Evolutionary conservation across 345 rosid species (phyloP).

Genomic region (Populus alba): DNA sequence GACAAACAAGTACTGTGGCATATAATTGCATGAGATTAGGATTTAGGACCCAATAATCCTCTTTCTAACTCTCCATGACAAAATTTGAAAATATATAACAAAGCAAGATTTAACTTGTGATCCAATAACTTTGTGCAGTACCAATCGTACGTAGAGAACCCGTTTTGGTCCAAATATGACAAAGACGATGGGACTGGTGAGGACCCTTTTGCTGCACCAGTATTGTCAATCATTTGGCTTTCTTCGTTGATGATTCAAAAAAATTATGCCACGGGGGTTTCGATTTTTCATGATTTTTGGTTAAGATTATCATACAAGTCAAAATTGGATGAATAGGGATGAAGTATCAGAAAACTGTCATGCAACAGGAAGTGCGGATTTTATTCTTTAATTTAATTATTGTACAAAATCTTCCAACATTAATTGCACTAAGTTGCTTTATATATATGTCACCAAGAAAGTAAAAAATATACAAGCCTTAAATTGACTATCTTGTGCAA

Average conservation of each 20-base stretch:
- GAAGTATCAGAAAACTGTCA: too few species aligned
- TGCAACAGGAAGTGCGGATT: too few species aligned
- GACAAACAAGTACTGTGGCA: background rate
- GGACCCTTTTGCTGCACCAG: constrained; percentile 8
- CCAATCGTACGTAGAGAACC: background rate
- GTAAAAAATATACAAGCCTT: too few species aligned
- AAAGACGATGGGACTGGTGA: constrained; percentile 36
- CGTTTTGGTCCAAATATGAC: background rate
- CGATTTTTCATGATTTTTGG: background rate
- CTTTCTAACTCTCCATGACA: background rate
- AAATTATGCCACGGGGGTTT: background rate
- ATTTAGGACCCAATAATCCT: background rate
- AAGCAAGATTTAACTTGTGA: background rate
- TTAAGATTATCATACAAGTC: background rate
- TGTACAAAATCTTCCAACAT: too few species aligned
- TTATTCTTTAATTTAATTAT: too few species aligned
- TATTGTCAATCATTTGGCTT: background rate
- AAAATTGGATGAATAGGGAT: background rate
- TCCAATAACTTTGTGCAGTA: background rate
- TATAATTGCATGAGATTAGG: background rate
- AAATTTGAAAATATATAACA: background rate
- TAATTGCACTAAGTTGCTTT: too few species aligned
- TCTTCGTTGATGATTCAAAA: background rate
- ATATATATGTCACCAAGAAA: too few species aligned
- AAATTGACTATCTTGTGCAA: too few species aligned